Conservation (phyloP, 805 yeast species). For the Starmerella tilneyi region DNA sequence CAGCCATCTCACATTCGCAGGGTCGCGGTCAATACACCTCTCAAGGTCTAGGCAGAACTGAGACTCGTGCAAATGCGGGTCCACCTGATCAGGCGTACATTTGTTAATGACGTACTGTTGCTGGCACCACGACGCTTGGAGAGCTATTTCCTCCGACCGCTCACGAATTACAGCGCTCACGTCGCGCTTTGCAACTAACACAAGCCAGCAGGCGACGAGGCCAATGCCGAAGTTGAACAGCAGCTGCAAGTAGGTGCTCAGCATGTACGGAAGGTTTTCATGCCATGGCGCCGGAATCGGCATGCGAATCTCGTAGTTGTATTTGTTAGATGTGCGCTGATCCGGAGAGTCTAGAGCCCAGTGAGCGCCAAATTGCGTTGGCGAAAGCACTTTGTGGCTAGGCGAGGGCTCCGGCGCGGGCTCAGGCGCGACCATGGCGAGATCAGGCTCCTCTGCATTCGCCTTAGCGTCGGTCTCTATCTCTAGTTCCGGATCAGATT, state of each 20-base stretch:
- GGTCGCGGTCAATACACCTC: conserved; percentile 70
- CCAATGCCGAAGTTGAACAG: conserved; percentile 44
- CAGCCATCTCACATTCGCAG: conserved; percentile 50
- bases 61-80: conserved; percentile 55
- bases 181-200: conserved; percentile 49
- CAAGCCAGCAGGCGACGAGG: conserved; percentile 38
- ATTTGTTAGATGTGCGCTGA: not conserved
- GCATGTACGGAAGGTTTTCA: conserved; percentile 40
- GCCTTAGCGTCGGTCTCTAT: not conserved
- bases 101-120: conserved; percentile 57
- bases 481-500: not conserved
- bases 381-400: conserved; percentile 15
- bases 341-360: conserved; percentile 14
- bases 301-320: conserved; percentile 17
- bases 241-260: conserved; percentile 57
- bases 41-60: conserved; percentile 71
- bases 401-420: not conserved
- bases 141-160: conserved; percentile 44
- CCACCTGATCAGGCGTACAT: conserved; percentile 49
- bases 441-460: not conserved
- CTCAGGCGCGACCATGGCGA: not conserved
- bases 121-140: conserved; percentile 55
- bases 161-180: conserved; percentile 55
- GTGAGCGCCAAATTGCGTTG: conserved; percentile 24
- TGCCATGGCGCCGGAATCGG: conserved; percentile 29